Percentiles rank a stretch among this genome's conserved stretches.
These are phyloP conservation scores for Suhomyces yuchorum DNA, from an alignment of 1,139 yeast species.

Conservation along the genomic window DNA sequence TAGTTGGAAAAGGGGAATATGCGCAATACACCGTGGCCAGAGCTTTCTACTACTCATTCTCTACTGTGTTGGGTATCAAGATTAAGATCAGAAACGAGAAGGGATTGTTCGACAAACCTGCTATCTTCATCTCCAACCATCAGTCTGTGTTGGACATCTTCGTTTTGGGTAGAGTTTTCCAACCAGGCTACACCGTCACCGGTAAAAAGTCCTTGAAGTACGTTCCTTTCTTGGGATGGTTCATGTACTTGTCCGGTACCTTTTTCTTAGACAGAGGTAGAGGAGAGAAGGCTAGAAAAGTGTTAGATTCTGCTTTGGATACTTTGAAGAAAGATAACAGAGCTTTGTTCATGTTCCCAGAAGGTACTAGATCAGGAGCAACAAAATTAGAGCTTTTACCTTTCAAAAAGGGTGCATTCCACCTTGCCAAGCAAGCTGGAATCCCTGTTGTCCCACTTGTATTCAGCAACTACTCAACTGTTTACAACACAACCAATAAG, in stretches of 20 bases:
- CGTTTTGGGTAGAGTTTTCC: constrained; percentile 79
- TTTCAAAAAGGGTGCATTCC: constrained; percentile 97
- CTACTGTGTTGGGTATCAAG: constrained; percentile 64
- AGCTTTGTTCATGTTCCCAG: constrained; percentile 86
- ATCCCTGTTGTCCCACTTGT: constrained; percentile 89
- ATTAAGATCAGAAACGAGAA: constrained; percentile 64
- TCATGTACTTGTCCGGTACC: constrained; percentile 86
- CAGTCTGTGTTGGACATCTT: constrained; percentile 87
- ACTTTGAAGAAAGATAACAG: constrained; percentile 61
- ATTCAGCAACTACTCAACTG: constrained; percentile 77
- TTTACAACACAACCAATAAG: constrained; percentile 60
- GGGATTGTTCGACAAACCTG: constrained; percentile 66
- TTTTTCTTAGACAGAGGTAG: constrained; percentile 87
- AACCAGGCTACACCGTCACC: constrained; percentile 88
- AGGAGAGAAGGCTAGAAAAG: constrained; percentile 71
- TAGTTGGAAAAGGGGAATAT: constrained; percentile 73
- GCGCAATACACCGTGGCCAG: constrained; percentile 93
- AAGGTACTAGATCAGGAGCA: constrained; percentile 89
- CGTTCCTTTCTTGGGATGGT: constrained; percentile 96
- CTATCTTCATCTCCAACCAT: constrained; percentile 85
- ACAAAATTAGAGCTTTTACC: constrained; percentile 71
- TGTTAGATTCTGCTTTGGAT: constrained; percentile 68
- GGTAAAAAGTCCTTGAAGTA: constrained; percentile 83
- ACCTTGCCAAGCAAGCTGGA: constrained; percentile 88
- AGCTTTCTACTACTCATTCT: constrained; percentile 65